phyloP scores from a whole-genome alignment of 2,329 filamentous ascomycete species.

The Ilyonectria destructans region DNA sequence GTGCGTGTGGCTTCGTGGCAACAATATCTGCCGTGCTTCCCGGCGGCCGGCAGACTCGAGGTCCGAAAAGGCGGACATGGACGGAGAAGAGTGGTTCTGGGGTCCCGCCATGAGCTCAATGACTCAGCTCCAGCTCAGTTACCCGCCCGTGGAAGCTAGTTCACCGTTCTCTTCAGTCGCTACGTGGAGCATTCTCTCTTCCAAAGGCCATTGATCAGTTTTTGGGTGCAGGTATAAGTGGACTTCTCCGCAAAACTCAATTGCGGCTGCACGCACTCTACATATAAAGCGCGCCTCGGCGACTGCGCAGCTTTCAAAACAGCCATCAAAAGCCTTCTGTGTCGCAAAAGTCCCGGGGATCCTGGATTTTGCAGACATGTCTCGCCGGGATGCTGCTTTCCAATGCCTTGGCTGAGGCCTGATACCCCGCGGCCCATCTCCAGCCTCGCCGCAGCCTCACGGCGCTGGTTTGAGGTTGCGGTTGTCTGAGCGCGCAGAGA shows the following conservation, averaged over 20 bases:
- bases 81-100: slow-evolving; percentile 4
- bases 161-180: not conserved
- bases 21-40: slow-evolving; percentile 25
- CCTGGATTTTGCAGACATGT: slow-evolving; percentile 11
- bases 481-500: slow-evolving; percentile 27
- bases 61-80: slow-evolving; percentile 13
- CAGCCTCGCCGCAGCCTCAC: slow-evolving; percentile 23
- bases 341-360: slow-evolving; percentile 28
- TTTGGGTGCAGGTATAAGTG: slow-evolving; percentile 41
- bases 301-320: slow-evolving; percentile 22
- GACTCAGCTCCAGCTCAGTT: slow-evolving; percentile 4
- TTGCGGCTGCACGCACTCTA: slow-evolving; percentile 46
- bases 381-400: slow-evolving; percentile 22
- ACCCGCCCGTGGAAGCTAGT: not conserved
- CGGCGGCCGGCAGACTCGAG: slow-evolving; percentile 25
- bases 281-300: slow-evolving; percentile 36
- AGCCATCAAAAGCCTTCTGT: slow-evolving; percentile 24
- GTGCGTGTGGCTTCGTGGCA: slow-evolving; percentile 24
- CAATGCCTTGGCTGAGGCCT: slow-evolving; percentile 22
- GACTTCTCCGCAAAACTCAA: slow-evolving; percentile 39
- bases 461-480: slow-evolving; percentile 2
- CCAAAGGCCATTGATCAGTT: slow-evolving; percentile 20
- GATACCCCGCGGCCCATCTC: slow-evolving; percentile 17
- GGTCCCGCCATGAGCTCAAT: not conserved
- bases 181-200: slow-evolving; percentile 24